Conservation (phyloP, 2,329 filamentous ascomycete genomes). For the Cytospora chrysosperma region DNA sequence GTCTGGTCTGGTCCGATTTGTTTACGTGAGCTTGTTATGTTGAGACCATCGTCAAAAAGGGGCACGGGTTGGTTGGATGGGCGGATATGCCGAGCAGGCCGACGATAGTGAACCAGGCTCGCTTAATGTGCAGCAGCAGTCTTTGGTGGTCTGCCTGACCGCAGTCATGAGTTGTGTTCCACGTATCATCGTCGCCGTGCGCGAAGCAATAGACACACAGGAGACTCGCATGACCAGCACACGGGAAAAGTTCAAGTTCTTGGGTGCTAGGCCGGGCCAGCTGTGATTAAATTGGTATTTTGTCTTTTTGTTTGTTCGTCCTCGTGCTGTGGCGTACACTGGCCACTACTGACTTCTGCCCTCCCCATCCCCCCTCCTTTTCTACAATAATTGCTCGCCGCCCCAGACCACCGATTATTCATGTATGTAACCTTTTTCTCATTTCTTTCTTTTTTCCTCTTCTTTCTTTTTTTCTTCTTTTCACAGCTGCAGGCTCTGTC, state of each 20-base stretch:
- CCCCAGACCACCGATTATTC: background rate
- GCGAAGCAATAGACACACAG: background rate
- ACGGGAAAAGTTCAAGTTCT: background rate
- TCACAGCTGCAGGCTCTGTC: slow-evolving; percentile 42
- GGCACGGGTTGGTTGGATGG: background rate
- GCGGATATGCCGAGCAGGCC: background rate
- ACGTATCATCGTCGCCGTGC: background rate
- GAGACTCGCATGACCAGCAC: background rate
- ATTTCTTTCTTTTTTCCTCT: no score
- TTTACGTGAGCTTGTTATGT: background rate
- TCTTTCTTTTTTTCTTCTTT: no score
- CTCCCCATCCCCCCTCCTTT: no score
- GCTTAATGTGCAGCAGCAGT: background rate
- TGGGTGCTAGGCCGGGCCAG: background rate
- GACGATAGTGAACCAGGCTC: background rate
- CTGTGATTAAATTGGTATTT: background rate
- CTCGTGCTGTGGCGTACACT: background rate
- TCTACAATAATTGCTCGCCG: no score
- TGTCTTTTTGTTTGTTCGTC: background rate
- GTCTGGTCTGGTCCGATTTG: no score
- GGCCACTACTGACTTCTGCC: no score
- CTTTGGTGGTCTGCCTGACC: background rate
- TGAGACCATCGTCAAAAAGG: background rate
- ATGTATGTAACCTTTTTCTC: background rate
- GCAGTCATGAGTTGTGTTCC: background rate